phyloP scores from a whole-genome alignment of 2,329 filamentous ascomycete genomes.

The Macrophomina pseudophaseolina region DNA sequence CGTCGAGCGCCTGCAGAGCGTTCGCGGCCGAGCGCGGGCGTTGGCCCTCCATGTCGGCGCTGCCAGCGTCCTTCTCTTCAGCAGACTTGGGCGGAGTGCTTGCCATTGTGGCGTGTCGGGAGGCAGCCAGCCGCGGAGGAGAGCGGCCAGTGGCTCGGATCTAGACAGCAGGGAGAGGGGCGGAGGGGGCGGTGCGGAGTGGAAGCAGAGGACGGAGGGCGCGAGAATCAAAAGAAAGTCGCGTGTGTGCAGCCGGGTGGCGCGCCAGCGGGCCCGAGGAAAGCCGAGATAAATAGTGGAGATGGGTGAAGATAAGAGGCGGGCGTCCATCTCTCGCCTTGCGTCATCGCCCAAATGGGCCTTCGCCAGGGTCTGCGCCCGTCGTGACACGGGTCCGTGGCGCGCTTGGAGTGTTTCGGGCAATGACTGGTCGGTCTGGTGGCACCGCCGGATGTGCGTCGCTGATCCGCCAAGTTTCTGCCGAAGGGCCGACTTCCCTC shows the following conservation, averaged over 20 bases:
- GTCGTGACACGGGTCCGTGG: background rate
- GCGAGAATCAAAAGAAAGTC: conserved; percentile 9
- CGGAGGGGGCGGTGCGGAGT: background rate
- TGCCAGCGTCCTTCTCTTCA: conserved; percentile 11
- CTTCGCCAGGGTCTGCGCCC: background rate
- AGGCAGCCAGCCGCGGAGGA: background rate
- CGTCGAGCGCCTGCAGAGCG: conserved; percentile 23
- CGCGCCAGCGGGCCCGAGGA: conserved; percentile 5
- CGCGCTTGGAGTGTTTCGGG: background rate
- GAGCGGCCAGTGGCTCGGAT: background rate
- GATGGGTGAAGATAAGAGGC: conserved; percentile 19
- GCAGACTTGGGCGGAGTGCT: conserved; percentile 12
- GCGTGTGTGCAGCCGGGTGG: background rate
- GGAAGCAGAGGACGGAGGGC: background rate
- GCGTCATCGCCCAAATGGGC: conserved; percentile 2
- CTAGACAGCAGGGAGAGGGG: background rate
- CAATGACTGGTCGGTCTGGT: background rate
- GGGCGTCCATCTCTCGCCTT: conserved; percentile 1
- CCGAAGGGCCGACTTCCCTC: conserved; percentile 18
- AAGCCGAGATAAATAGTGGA: conserved; percentile 28
- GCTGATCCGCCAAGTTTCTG: background rate
- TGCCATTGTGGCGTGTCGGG: background rate
- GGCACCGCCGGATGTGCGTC: background rate
- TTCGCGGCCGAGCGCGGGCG: conserved; percentile 6
- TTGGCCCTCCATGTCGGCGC: conserved; percentile 12